A percentile compares a stretch with the other conserved stretches of the same genome.
Evolutionary conservation across 2,329 filamentous ascomycete species (phyloP).

Genomic region (Botrytis cinerea): DNA sequence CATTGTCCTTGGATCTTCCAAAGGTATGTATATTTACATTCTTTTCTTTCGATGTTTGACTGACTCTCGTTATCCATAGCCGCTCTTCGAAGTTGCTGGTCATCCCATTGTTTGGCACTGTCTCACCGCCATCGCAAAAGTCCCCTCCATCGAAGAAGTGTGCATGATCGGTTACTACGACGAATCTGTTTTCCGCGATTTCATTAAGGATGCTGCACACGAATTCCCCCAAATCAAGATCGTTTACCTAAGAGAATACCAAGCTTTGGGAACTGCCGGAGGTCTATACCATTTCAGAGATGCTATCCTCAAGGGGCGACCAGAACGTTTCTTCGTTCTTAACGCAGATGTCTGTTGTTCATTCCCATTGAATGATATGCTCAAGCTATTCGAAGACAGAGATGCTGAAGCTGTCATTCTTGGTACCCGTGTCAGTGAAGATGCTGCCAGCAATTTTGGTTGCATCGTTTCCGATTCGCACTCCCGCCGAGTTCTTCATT

Average conservation of each 20-base stretch:
- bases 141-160: slow-evolving; percentile 91
- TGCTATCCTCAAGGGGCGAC: slow-evolving; percentile 92
- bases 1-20: slow-evolving; percentile 90
- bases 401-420: slow-evolving; percentile 96
- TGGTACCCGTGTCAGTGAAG: slow-evolving; percentile 86
- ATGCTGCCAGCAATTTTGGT: slow-evolving; percentile 92
- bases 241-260: slow-evolving; percentile 96
- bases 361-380: slow-evolving; percentile 95
- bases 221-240: slow-evolving; percentile 87
- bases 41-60: slow-evolving; percentile 11
- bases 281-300: slow-evolving; percentile 99
- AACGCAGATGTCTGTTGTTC: slow-evolving; percentile 99
- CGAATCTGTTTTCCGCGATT: slow-evolving; percentile 93
- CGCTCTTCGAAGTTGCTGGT: slow-evolving; percentile 96
- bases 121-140: slow-evolving; percentile 85
- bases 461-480: slow-evolving; percentile 95
- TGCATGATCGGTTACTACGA: slow-evolving; percentile 99
- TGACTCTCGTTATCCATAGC: slow-evolving; percentile 52
- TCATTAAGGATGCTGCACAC: slow-evolving; percentile 86
- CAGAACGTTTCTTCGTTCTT: slow-evolving; percentile 93
- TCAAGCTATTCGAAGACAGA: slow-evolving; percentile 89
- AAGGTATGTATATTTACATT: slow-evolving; percentile 62
- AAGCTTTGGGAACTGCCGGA: slow-evolving; percentile 91
- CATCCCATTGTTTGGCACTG: slow-evolving; percentile 99
- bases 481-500: slow-evolving; percentile 93